These are phyloP conservation scores for Plantago elongata DNA, from an alignment of 257 asterid species.

Conservation along the genomic window DNA sequence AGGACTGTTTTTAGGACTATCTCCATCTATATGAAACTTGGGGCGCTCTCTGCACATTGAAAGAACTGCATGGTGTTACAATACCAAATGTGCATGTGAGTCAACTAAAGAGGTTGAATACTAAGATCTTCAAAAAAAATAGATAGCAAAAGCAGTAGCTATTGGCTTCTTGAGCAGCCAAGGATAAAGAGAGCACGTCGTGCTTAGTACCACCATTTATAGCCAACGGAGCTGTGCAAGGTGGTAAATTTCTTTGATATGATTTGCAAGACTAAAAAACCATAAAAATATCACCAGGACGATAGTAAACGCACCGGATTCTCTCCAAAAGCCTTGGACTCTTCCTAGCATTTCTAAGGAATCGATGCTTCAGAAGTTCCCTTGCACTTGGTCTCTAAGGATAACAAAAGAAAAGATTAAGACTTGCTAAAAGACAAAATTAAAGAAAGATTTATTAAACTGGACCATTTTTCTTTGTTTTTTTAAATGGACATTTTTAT, in stretches of 20 bases:
- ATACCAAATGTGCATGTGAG: slow-evolving; percentile 7
- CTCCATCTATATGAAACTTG: slow-evolving; percentile 48
- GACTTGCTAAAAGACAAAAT: slow-evolving; percentile 1
- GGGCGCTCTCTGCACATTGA: slow-evolving; percentile 52
- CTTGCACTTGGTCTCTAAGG: slow-evolving; percentile 88
- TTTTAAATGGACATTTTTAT: too few relatives aligned
- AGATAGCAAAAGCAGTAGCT: background rate
- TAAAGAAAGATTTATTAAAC: slow-evolving; percentile 1
- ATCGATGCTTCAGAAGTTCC: slow-evolving; percentile 91
- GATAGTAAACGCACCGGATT: slow-evolving; percentile 60
- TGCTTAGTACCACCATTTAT: background rate
- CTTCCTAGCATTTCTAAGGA: slow-evolving; percentile 82
- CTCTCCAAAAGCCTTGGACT: slow-evolving; percentile 92
- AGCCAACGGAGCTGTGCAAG: background rate
- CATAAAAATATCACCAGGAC: background rate
- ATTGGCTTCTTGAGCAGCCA: slow-evolving; percentile 14
- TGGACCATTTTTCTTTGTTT: too few relatives aligned
- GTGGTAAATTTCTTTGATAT: background rate
- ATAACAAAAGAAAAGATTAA: background rate
- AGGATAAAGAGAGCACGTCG: background rate
- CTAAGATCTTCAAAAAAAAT: slow-evolving; percentile 14
- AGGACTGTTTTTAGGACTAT: slow-evolving; percentile 32
- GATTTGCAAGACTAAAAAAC: slow-evolving; percentile 6
- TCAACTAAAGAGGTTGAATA: slow-evolving; percentile 5
- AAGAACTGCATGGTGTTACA: slow-evolving; percentile 18